Conservation (phyloP, 257 asterid species). For the Fraxinus excelsior region DNA sequence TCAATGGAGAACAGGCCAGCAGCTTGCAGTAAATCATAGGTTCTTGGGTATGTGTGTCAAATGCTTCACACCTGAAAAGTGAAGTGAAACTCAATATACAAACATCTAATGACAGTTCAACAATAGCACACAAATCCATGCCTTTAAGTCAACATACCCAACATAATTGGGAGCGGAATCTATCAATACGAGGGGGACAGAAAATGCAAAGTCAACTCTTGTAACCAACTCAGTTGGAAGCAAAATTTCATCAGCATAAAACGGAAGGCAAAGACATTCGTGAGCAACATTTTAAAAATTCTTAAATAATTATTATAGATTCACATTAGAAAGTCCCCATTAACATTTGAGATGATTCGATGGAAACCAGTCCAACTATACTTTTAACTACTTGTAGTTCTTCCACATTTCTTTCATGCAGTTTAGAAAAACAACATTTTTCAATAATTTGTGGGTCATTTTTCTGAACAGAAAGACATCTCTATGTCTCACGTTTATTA, state of each 20-base stretch:
- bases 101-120: background rate
- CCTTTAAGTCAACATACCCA: slow-evolving; percentile 85
- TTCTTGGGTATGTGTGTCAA: slow-evolving; percentile 76
- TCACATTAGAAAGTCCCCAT: background rate
- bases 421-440: no score
- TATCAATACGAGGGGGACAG: slow-evolving; percentile 1
- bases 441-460: background rate
- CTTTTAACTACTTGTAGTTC: background rate
- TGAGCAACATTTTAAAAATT: background rate
- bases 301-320: no score
- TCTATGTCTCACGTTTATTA: background rate
- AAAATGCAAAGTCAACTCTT: background rate
- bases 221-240: background rate
- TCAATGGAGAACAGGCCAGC: slow-evolving; percentile 59
- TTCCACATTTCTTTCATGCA: background rate
- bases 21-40: slow-evolving; percentile 81
- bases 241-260: slow-evolving; percentile 10
- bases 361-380: background rate
- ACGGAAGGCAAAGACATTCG: slow-evolving; percentile 14
- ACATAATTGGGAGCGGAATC: slow-evolving; percentile 24
- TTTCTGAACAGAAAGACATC: background rate
- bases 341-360: background rate
- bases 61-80: slow-evolving; percentile 68
- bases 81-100: slow-evolving; percentile 1
- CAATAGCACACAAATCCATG: background rate